These are phyloP conservation scores for Aspergillus calidoustus DNA, from an alignment of 2,329 filamentous ascomycete species.

Conservation along the genomic window DNA sequence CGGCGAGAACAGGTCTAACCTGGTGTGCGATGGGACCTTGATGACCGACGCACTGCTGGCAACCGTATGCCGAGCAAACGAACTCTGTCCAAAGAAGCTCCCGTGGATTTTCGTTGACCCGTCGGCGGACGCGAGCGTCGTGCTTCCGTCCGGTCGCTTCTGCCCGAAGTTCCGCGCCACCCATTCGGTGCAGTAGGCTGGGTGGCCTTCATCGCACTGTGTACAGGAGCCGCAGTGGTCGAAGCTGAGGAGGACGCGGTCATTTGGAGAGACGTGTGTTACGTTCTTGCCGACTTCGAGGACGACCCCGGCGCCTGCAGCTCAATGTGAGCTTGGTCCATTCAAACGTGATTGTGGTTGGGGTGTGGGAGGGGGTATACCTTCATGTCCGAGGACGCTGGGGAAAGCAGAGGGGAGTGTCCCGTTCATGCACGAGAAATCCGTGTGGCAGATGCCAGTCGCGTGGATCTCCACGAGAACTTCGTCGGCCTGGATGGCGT, in stretches of 20 bases:
- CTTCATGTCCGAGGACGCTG: constrained; percentile 28
- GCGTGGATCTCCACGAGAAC: constrained; percentile 40
- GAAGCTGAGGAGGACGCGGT: constrained; percentile 45
- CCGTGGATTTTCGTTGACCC: constrained; percentile 20
- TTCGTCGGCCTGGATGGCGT: constrained; percentile 26
- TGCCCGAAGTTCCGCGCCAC: constrained; percentile 23
- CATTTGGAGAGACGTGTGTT: constrained; percentile 46
- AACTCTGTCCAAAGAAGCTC: constrained; percentile 46
- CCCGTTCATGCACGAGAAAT: constrained; percentile 35
- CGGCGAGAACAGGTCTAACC: constrained; percentile 21
- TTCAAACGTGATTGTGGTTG: no score
- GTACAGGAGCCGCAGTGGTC: constrained; percentile 26
- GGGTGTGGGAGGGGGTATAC: background rate
- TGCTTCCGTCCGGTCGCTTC: constrained; percentile 19
- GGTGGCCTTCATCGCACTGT: constrained; percentile 22
- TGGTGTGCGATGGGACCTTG: constrained; percentile 25
- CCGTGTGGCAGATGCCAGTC: constrained; percentile 42
- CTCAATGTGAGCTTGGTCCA: no score
- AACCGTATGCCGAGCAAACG: constrained; percentile 28
- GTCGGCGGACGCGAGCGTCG: background rate
- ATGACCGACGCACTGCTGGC: constrained; percentile 34
- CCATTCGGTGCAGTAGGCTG: constrained; percentile 25
- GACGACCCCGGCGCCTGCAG: constrained; percentile 55
- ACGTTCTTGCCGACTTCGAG: constrained; percentile 49
- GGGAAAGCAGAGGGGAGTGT: constrained; percentile 21